Evolutionary conservation across 176 grass and related monocot genomes (phyloP).

Genomic region (Urochloa ruziziensis): DNA sequence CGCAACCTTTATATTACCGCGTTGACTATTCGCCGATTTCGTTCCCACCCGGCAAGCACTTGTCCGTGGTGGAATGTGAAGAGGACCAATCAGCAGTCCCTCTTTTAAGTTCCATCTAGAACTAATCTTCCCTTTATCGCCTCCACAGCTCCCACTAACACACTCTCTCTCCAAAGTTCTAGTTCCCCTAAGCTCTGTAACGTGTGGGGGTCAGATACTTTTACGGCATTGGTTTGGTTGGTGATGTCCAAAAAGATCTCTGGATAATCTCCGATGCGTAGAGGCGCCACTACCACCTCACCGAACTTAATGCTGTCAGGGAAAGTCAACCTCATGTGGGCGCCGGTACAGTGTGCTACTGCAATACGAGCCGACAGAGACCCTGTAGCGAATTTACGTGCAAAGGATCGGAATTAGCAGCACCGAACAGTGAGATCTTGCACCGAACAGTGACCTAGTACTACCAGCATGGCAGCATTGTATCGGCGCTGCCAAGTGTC

Average conservation of each 20-base stretch:
- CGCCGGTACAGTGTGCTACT: background rate
- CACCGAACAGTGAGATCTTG: slow-evolving; percentile 12
- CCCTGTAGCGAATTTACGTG: background rate
- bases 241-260: background rate
- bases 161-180: background rate
- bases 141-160: slow-evolving; percentile 32
- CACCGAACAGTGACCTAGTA: background rate
- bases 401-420: slow-evolving; percentile 13
- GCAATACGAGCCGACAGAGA: background rate
- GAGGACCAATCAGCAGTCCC: slow-evolving; percentile 28
- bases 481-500: slow-evolving; percentile 17
- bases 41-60: background rate
- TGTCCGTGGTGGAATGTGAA: slow-evolving; percentile 40
- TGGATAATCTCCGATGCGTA: background rate
- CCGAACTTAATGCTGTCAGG: slow-evolving; percentile 21
- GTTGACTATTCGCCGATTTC: slow-evolving; percentile 16
- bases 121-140: slow-evolving; percentile 8
- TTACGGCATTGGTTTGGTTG: background rate
- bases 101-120: slow-evolving; percentile 24
- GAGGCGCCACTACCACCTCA: background rate
- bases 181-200: background rate
- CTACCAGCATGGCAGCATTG: background rate
- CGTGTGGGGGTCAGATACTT: no score
- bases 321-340: slow-evolving; percentile 38
- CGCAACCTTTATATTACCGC: background rate